Conservation (phyloP, 2,329 filamentous ascomycete species). For the Exophiala sideris region DNA sequence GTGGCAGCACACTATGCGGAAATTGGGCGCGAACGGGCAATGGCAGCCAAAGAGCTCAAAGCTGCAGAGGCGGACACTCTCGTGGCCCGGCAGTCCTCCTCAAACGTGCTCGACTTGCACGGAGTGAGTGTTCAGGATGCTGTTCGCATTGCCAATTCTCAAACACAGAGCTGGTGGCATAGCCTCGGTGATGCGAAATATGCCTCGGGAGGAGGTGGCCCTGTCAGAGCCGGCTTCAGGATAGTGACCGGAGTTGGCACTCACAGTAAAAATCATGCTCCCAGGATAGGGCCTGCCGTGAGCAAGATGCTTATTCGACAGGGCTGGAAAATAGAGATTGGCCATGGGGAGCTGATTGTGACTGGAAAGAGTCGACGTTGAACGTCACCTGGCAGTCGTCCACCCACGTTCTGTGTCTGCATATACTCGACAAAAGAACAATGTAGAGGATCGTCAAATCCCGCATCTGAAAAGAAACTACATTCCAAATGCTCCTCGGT, state of each 20-base stretch:
- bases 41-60: slow-evolving; percentile 55
- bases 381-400: background rate
- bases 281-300: slow-evolving; percentile 76
- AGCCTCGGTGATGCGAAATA: slow-evolving; percentile 63
- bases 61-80: slow-evolving; percentile 67
- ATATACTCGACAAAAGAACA: too few species aligned
- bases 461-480: too few species aligned
- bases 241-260: slow-evolving; percentile 78
- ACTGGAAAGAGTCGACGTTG: slow-evolving; percentile 50
- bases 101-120: slow-evolving; percentile 70
- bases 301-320: slow-evolving; percentile 69
- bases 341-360: slow-evolving; percentile 68
- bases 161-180: slow-evolving; percentile 73
- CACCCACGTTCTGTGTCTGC: too few species aligned
- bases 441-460: too few species aligned
- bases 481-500: too few species aligned
- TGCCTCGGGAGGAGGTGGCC: slow-evolving; percentile 40
- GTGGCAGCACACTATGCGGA: slow-evolving; percentile 74
- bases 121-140: slow-evolving; percentile 78
- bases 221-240: slow-evolving; percentile 58
- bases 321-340: slow-evolving; percentile 77
- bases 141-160: slow-evolving; percentile 68
- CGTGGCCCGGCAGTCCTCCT: slow-evolving; percentile 64
- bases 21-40: slow-evolving; percentile 62
- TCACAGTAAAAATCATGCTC: slow-evolving; percentile 74